phyloP scores from a whole-genome alignment of 306 rosid genomes.

The Cucumis sativus region Cucumber_9930_V3 NC_026655.2:16475001-16475500 shows the following conservation, averaged over 20 bases:
- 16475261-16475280: slow-evolving; percentile 75
- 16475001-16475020: neutral
- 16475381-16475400: neutral
- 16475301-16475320: slow-evolving; percentile 37
- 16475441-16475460: neutral
- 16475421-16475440: neutral
- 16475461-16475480: neutral
- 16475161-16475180: slow-evolving; percentile 14
- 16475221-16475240: slow-evolving; percentile 76
- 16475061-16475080: slow-evolving; percentile 78
- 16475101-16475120: slow-evolving; percentile 70
- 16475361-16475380: neutral
- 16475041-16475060: slow-evolving; percentile 80
- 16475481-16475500: neutral
- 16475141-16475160: slow-evolving; percentile 73
- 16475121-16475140: slow-evolving; percentile 81
- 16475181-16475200: neutral
- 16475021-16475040: slow-evolving; percentile 34
- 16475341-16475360: neutral
- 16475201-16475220: slow-evolving; percentile 10
- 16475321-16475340: no score
- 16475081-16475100: slow-evolving; percentile 73
- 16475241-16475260: slow-evolving; percentile 64
- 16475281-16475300: slow-evolving; percentile 68
- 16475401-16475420: neutral